A percentile compares a stretch with the other conserved stretches of the same genome.
Evolutionary conservation across 371 early-diverging fungal genomes (phyloP).

Genomic region (Funneliformis caledonium): DNA sequence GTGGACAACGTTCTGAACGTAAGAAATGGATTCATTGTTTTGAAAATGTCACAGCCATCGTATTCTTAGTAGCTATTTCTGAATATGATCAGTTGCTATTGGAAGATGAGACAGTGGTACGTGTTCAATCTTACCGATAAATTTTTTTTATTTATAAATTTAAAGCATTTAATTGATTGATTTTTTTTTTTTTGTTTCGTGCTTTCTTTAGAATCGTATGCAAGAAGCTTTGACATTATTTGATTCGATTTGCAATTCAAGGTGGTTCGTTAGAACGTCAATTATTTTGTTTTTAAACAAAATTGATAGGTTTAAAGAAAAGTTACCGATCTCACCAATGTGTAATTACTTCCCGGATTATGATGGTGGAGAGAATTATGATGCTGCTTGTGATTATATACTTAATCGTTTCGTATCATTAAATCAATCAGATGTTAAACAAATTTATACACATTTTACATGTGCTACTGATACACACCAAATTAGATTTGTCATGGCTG

Average conservation of each 20-base stretch:
- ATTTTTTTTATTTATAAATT: neutral
- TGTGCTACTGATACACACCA: slow-evolving; percentile 98
- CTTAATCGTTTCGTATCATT: slow-evolving; percentile 81
- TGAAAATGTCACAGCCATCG: slow-evolving; percentile 94
- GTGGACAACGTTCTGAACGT: slow-evolving; percentile 93
- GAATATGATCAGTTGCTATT: slow-evolving; percentile 97
- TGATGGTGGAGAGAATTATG: slow-evolving; percentile 75
- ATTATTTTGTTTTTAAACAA: slow-evolving; percentile 97
- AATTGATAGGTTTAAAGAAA: slow-evolving; percentile 92
- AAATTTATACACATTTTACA: slow-evolving; percentile 93
- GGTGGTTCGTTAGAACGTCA: slow-evolving; percentile 92
- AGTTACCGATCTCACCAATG: slow-evolving; percentile 82
- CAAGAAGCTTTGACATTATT: slow-evolving; percentile 93
- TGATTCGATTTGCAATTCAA: slow-evolving; percentile 94
- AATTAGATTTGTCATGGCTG: slow-evolving; percentile 94
- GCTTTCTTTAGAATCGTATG: slow-evolving; percentile 82
- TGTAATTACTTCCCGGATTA: slow-evolving; percentile 86
- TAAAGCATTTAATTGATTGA: neutral
- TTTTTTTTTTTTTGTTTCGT: neutral
- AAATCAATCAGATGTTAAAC: slow-evolving; percentile 82
- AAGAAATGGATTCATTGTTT: slow-evolving; percentile 97
- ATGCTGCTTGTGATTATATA: slow-evolving; percentile 84
- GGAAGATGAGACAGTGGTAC: slow-evolving; percentile 92
- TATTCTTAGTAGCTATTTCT: slow-evolving; percentile 92
- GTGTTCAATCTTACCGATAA: slow-evolving; percentile 35